Base-by-base conservation (phyloP, 208 protist genomes). In the Trypanosoma theileri region DNA sequence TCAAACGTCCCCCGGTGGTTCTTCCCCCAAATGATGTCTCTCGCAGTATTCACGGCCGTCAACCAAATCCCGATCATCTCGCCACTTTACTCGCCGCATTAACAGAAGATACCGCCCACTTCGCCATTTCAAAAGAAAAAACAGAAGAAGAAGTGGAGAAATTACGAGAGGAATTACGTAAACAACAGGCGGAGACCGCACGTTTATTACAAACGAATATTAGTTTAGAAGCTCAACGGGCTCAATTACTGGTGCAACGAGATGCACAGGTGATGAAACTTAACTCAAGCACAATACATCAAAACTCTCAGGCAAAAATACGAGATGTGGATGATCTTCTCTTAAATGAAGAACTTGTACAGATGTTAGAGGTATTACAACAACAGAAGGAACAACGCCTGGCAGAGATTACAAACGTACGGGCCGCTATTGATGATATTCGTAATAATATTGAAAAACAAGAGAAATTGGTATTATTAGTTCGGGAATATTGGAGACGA, bases 401-500 rank as follows among this genome's bases (percentile, higher is more conserved):
- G 4, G 59, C 41, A 3, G 79, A 80, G 55, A 60, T 72, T 31
- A 42, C 24, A 31, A 44, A 66, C 16, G 52, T 75, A 11, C 45
- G 75, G 45, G 54, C 51, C 7, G 28, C 65, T 17, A 69, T 80
- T 22, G 44, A 46, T 7, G 56, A 61, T 0, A 67, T 76, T 21
- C 28, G 52, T 9, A 4, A 12, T 14, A 60, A 61, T 35, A 71
- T 84, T 41, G 4, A 19, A 19, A 48, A 66, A 13, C 54, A 69
- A 4, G 66, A 77, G 7, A 26, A 9, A 21, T 26, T 77, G 14
- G 16, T 87, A 9, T 56, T 77, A 13, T 59, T 51, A 13, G 79
- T 83, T 13, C 63, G 70, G 1, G 74, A 79, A 60, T 92, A 92
- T 72, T 92, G 86, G 86, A 74, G 78, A 6, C 77, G 67, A 51